Evolutionary conservation across 352 stramenopile species (phyloP), one percentile per base, ranked within the genome.

Genomic region (Phytopythium chamaehyphon): DNA sequence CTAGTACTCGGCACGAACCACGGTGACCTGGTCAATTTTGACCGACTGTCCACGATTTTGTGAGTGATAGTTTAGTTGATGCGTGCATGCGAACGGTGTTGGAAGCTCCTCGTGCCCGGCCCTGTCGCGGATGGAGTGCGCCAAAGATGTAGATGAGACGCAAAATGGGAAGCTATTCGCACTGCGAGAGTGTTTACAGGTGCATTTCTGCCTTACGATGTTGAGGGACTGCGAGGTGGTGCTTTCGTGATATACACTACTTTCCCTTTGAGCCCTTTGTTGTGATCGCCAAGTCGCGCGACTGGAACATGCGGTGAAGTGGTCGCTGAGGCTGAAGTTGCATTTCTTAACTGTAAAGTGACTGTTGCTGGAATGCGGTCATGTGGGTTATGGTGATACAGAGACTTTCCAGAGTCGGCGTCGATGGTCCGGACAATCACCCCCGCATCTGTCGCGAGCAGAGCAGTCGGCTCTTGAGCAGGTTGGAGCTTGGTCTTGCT

Each of bases 11-110:
- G 85, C 40, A 92, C 85, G 11, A 63, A 89, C 49, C 65, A 62
- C 39, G 85, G 83, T 47, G 73, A 88, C 53, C 72, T 93, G 44
- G 56, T 90, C 61, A 70, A 90, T 73, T 88, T 87, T 69, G 79
- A 90, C 59, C 76, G 79, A 64, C 64, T 80, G n/a, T 63, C 73
- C 42, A 68, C 69, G 39, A 61, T 78, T 70, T 64, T 84, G 66
- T 82, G 47, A 53, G 47, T 44, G 33, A 36, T 53, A 42, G 33
- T 43, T 40, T 53, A 42, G 35, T 22, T 31, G 47, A 43, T 31
- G 35, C 28, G 31, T 12, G 24, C 15, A 18, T 18, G 18, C 15
- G 37, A 22, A 14, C 37, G 37, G 28, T 33, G 24, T n/a, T 39
- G 44, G n/a, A 50, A 45, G 39, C 8, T 23, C 26, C n/a, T n/a